Conservation (phyloP, 2,329 filamentous ascomycete genomes). For the Raffaelea deltoideospora region DNA sequence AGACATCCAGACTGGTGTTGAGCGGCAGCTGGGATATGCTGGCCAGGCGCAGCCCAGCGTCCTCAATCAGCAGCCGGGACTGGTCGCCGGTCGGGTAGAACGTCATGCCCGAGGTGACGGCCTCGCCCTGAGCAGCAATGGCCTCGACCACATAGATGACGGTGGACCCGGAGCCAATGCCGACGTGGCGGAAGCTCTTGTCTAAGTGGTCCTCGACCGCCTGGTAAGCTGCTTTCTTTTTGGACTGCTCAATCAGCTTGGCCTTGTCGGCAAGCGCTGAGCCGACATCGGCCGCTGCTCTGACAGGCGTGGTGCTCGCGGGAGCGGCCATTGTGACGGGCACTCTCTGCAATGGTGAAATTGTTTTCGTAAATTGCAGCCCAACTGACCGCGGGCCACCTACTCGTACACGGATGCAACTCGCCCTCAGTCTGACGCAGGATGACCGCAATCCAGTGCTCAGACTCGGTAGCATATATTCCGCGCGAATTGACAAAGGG, state of each 20-base stretch:
- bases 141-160: conserved; percentile 78
- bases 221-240: conserved; percentile 57
- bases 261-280: too few relatives aligned
- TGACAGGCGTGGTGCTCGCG: too few relatives aligned
- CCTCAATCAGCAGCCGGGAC: conserved; percentile 71
- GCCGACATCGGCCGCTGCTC: too few relatives aligned
- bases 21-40: conserved; percentile 56
- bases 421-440: too few relatives aligned
- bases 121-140: conserved; percentile 46
- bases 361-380: too few relatives aligned
- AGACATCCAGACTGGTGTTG: conserved; percentile 59
- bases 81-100: conserved; percentile 92
- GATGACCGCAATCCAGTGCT: too few relatives aligned
- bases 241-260: conserved; percentile 51
- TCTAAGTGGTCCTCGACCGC: conserved; percentile 61
- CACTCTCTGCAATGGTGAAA: too few relatives aligned
- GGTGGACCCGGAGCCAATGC: conserved; percentile 69
- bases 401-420: too few relatives aligned
- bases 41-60: conserved; percentile 61
- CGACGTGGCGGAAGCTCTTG: conserved; percentile 46
- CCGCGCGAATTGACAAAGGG: too few relatives aligned
- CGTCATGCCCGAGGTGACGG: conserved; percentile 47
- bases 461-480: too few relatives aligned
- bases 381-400: too few relatives aligned
- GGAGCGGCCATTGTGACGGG: too few relatives aligned